A percentile compares a stretch with the other conserved stretches of the same genome.
Evolutionary conservation across 148 eudicot genomes (phyloP).

Genomic region (Vaccinium myrtillus): DNA sequence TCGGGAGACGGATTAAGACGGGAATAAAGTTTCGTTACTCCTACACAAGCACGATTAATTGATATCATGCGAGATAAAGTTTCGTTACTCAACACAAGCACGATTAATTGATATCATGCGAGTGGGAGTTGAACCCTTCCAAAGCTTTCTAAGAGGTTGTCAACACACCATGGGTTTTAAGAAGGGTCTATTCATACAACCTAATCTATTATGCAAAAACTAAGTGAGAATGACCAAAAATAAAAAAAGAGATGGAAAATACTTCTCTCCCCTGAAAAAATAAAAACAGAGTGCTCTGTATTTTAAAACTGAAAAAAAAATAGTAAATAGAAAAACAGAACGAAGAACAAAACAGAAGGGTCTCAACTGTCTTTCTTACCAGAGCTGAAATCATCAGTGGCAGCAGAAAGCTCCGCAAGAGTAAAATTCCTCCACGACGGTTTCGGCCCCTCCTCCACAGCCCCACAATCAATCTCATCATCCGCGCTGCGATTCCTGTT

Average conservation of each 20-base stretch:
- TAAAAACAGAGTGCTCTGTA: background rate
- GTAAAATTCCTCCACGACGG: constrained; percentile 85
- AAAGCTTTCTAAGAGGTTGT: background rate
- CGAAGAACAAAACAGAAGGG: background rate
- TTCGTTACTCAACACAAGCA: background rate
- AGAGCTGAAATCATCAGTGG: constrained; percentile 63
- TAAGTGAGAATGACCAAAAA: background rate
- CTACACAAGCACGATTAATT: background rate
- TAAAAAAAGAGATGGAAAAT: background rate
- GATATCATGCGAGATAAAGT: background rate
- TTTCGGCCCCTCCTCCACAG: constrained; percentile 34
- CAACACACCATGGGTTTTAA: background rate
- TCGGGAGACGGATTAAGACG: too few relatives aligned
- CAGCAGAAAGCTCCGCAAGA: constrained; percentile 57
- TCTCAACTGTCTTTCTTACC: constrained; percentile 36
- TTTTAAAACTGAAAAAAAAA: background rate
- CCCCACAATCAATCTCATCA: constrained; percentile 38
- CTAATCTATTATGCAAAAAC: background rate
- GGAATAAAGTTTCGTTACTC: background rate
- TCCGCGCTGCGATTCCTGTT: constrained; percentile 52
- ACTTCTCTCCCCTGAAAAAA: background rate
- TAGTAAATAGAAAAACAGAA: background rate
- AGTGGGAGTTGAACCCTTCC: background rate
- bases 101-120: background rate
- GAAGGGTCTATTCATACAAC: background rate